A percentile compares a stretch with the other conserved stretches of the same genome.
phyloP scores from a whole-genome alignment of 768 basidiomycete genomes.

The Russula foetens region DNA sequence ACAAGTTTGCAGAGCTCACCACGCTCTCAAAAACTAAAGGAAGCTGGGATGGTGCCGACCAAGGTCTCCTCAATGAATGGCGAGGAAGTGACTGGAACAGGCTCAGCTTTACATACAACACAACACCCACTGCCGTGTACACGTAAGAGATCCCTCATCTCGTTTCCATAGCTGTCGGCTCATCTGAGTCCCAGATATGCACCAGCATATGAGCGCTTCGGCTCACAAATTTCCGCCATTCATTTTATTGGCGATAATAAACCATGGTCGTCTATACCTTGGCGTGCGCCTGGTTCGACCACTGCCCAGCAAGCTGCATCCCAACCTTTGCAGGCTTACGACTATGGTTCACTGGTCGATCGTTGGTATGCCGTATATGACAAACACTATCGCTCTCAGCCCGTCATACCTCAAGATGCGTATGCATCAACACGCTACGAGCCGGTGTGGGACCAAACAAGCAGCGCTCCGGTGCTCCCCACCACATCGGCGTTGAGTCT shows the following conservation, averaged over 20 bases:
- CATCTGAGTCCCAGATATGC: conserved; percentile 58
- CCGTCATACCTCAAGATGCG: conserved; percentile 33
- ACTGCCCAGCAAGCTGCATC: conserved; percentile 27
- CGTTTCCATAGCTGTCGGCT: neutral
- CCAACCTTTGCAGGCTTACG: conserved; percentile 47
- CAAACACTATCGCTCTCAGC: conserved; percentile 65
- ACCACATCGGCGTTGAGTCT: conserved; percentile 8
- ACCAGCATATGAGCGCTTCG: conserved; percentile 92
- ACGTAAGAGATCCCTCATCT: conserved; percentile 49
- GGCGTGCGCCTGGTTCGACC: conserved; percentile 51
- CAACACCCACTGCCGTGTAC: conserved; percentile 94
- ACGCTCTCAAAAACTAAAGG: conserved; percentile 69
- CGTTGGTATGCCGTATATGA: conserved; percentile 92
- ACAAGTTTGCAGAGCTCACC: conserved; percentile 72
- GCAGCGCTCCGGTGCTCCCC: conserved; percentile 11
- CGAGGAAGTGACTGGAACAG: conserved; percentile 79
- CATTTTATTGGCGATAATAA: conserved; percentile 97
- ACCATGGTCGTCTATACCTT: conserved; percentile 78
- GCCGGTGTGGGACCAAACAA: conserved; percentile 64
- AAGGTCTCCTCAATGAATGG: conserved; percentile 97
- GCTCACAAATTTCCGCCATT: conserved; percentile 74
- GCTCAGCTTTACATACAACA: conserved; percentile 96
- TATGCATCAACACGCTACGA: conserved; percentile 63
- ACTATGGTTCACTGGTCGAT: conserved; percentile 76
- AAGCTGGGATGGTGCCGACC: conserved; percentile 98